Evolutionary conservation across 345 rosid species (phyloP).

Genomic region (Adansonia digitata): DNA sequence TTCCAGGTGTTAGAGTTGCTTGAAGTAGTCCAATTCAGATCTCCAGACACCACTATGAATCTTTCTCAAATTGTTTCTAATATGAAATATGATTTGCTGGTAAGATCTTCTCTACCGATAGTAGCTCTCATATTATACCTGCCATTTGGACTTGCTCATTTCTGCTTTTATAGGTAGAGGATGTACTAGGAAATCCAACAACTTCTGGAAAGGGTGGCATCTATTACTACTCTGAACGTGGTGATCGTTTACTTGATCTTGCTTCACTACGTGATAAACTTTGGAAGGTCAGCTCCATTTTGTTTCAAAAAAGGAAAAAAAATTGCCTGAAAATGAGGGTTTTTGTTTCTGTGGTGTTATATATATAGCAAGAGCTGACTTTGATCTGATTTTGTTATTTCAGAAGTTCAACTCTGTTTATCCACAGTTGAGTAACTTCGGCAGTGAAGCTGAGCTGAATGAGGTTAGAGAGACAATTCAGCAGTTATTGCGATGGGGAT

Average conservation of each 20-base stretch:
- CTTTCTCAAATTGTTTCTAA: constrained; percentile 64
- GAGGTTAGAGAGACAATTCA: constrained; percentile 78
- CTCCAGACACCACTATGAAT: constrained; percentile 68
- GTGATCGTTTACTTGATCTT: constrained; percentile 85
- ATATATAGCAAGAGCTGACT: background rate
- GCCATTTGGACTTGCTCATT: constrained; percentile 15
- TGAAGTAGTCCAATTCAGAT: constrained; percentile 77
- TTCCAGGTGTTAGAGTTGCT: constrained; percentile 78
- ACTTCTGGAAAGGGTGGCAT: constrained; percentile 75
- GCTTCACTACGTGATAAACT: constrained; percentile 70
- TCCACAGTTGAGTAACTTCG: constrained; percentile 55
- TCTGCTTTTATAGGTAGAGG: constrained; percentile 55
- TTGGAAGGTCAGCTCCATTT: constrained; percentile 64
- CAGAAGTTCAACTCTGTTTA: constrained; percentile 66
- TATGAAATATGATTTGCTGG: constrained; percentile 65
- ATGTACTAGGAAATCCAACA: constrained; percentile 61
- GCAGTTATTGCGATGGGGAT: constrained; percentile 87
- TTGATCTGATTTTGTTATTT: constrained; percentile 15
- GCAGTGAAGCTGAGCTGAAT: constrained; percentile 68
- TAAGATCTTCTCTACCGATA: constrained; percentile 27
- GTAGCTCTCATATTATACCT: background rate
- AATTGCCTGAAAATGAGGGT: background rate
- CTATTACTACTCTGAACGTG: constrained; percentile 87
- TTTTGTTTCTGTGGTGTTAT: constrained; percentile 7
- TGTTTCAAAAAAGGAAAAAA: background rate